Conservation (phyloP, 1,284 basidiomycete genomes). For the Marasmius oreades region DNA sequence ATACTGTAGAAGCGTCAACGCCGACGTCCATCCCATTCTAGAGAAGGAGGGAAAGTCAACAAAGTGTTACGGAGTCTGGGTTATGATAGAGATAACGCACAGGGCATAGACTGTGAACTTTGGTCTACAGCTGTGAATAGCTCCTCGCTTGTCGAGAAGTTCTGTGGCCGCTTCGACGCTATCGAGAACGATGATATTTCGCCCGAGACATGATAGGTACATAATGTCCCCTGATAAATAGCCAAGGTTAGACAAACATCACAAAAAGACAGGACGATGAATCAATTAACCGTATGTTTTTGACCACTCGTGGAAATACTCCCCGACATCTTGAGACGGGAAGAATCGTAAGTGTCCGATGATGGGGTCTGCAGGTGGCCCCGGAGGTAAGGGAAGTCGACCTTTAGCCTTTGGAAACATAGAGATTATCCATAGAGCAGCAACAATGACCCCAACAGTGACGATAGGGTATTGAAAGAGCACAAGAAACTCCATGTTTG, state of each 20-base stretch:
- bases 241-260: not conserved
- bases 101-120: conserved; percentile 10
- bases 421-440: too few species aligned
- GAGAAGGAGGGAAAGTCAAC: not conserved
- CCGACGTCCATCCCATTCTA: conserved; percentile 22
- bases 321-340: conserved; percentile 11
- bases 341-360: conserved; percentile 16
- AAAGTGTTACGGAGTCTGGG: not conserved
- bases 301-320: conserved; percentile 16
- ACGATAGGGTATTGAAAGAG: too few species aligned
- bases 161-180: conserved; percentile 13
- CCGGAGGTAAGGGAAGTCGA: conserved; percentile 11
- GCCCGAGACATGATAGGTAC: conserved; percentile 8
- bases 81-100: not conserved
- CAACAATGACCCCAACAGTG: too few species aligned
- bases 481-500: too few species aligned
- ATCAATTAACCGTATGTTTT: conserved; percentile 16
- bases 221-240: conserved; percentile 15
- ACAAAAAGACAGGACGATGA: not conserved
- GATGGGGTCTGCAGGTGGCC: conserved; percentile 16
- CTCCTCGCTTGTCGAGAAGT: conserved; percentile 14
- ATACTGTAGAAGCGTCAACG: conserved; percentile 17
- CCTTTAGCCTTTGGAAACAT: not conserved
- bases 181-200: conserved; percentile 11
- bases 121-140: conserved; percentile 15